Evolutionary conservation across 2,329 filamentous ascomycete genomes (phyloP).

Genomic region (Scolecobasidium constrictum): DNA sequence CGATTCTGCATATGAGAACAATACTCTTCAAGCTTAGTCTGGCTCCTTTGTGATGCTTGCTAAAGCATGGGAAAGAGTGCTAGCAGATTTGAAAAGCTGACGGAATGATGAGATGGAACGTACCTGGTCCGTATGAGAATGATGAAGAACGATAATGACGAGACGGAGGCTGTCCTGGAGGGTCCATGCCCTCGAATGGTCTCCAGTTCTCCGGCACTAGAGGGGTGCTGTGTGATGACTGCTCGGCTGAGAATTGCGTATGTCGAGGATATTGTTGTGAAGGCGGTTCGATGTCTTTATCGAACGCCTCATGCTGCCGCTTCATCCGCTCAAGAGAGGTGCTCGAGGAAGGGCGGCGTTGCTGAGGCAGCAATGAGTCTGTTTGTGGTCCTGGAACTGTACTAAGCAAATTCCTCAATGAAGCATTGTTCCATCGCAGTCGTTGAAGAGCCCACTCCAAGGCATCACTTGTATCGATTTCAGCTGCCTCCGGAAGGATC

Average conservation of each 20-base stretch:
- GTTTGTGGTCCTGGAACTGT: background rate
- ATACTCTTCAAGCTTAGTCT: too few relatives aligned
- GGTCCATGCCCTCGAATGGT: slow-evolving; percentile 4
- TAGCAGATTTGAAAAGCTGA: background rate
- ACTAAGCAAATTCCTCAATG: background rate
- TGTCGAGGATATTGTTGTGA: background rate
- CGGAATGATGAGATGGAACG: too few relatives aligned
- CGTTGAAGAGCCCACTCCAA: slow-evolving; percentile 10
- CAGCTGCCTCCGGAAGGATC: slow-evolving; percentile 6
- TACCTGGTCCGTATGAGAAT: background rate
- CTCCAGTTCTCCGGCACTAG: slow-evolving; percentile 5
- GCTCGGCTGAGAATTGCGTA: background rate
- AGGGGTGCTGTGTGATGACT: background rate
- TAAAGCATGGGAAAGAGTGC: background rate
- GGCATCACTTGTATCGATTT: slow-evolving; percentile 5
- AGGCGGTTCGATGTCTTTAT: slow-evolving; percentile 2
- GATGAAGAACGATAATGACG: slow-evolving; percentile 2
- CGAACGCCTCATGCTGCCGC: slow-evolving; percentile 1
- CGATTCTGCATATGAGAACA: background rate
- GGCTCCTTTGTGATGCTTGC: too few relatives aligned
- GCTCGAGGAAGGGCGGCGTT: background rate
- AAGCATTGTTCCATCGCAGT: slow-evolving; percentile 10
- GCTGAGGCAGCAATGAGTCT: background rate
- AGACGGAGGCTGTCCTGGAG: slow-evolving; percentile 1
- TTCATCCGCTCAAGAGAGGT: slow-evolving; percentile 1